Conservation (phyloP, 495 filamentous ascomycete species). For the Penicillium odoratum region DNA sequence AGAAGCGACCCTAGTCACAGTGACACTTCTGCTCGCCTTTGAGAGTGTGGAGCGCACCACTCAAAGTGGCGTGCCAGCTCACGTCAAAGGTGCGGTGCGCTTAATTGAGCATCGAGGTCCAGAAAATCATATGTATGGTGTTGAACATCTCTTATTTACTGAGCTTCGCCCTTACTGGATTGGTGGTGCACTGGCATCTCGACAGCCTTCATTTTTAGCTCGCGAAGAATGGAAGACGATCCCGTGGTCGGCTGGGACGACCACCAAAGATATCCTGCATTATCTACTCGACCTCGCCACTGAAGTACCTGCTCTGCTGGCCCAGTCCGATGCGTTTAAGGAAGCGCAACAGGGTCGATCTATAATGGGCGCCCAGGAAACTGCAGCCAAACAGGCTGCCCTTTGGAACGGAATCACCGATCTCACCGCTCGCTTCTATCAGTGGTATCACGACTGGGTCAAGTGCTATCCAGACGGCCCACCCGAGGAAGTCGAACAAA, state of each 20-base stretch:
- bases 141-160: conserved; percentile 45
- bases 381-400: conserved; percentile 35
- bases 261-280: conserved; percentile 43
- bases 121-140: conserved; percentile 46
- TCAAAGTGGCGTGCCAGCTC: conserved; percentile 35
- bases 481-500: conserved; percentile 29
- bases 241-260: conserved; percentile 44
- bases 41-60: conserved; percentile 49
- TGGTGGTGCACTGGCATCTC: conserved; percentile 33
- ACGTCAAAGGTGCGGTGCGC: conserved; percentile 44
- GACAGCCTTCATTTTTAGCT: conserved; percentile 39
- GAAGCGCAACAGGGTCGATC: conserved; percentile 16
- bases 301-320: conserved; percentile 38
- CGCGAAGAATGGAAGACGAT: conserved; percentile 46
- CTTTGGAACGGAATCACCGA: conserved; percentile 42
- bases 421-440: conserved; percentile 31
- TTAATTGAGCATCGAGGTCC: conserved; percentile 48
- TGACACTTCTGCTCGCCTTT: conserved; percentile 45
- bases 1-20: conserved; percentile 46
- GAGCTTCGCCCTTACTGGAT: conserved; percentile 50
- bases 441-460: conserved; percentile 40
- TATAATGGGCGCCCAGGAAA: conserved; percentile 35
- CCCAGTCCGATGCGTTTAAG: conserved; percentile 35
- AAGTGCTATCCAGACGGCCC: conserved; percentile 38
- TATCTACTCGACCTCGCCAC: conserved; percentile 42